phyloP scores from a whole-genome alignment of 2,329 filamentous ascomycete species.

The Aspergillus uvarum region DNA sequence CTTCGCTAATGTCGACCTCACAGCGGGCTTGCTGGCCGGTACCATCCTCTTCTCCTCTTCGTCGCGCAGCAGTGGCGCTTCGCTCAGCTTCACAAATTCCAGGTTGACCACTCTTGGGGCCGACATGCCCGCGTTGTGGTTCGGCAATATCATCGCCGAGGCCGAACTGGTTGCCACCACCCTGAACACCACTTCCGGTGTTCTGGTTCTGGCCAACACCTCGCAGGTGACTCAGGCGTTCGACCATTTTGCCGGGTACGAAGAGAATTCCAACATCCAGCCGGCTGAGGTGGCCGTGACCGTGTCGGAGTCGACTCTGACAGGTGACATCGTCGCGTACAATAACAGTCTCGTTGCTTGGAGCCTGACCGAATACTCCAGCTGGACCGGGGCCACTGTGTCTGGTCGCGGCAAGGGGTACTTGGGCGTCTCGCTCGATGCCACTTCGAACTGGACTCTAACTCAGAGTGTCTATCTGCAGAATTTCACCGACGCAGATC shows the following conservation, averaged over 20 bases:
- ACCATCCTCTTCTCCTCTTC: conserved; percentile 25
- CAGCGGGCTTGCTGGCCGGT: conserved; percentile 31
- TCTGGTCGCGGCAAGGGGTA: conserved; percentile 12
- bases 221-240: conserved; percentile 37
- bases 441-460: conserved; percentile 17
- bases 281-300: conserved; percentile 28
- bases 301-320: conserved; percentile 26
- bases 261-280: conserved; percentile 25
- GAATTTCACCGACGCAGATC: conserved; percentile 16
- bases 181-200: conserved; percentile 20
- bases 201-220: conserved; percentile 26
- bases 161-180: conserved; percentile 10
- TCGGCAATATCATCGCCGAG: conserved; percentile 30
- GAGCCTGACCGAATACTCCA: conserved; percentile 13
- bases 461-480: conserved; percentile 13
- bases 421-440: conserved; percentile 15
- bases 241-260: conserved; percentile 32
- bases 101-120: conserved; percentile 22
- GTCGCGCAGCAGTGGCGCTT: conserved; percentile 19
- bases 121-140: conserved; percentile 31
- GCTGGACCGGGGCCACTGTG: conserved; percentile 18
- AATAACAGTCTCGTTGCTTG: conserved; percentile 26
- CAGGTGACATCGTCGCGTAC: conserved; percentile 35
- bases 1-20: conserved; percentile 18
- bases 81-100: conserved; percentile 23